Conservation (phyloP, 2,329 filamentous ascomycete species). For the Ramichloridium luteum region DNA sequence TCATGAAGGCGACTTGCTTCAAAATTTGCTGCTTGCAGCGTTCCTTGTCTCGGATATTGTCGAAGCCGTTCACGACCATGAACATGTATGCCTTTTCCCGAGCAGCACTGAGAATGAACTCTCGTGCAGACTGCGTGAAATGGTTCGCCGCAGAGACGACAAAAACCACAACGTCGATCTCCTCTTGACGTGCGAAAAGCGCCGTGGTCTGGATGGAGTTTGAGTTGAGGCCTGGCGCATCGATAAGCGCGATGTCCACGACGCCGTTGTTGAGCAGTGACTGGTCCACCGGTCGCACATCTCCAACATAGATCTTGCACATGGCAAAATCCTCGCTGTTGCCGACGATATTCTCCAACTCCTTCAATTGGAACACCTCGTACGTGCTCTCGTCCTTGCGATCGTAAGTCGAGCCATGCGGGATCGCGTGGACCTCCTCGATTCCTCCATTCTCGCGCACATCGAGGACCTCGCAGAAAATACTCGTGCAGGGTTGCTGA, state of each 20-base stretch:
- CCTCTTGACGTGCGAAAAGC: conserved; percentile 91
- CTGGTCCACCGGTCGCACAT: conserved; percentile 78
- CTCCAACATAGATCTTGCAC: conserved; percentile 94
- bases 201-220: conserved; percentile 96
- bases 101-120: conserved; percentile 92
- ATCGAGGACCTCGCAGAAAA: conserved; percentile 95
- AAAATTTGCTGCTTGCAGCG: conserved; percentile 86
- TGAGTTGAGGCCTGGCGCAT: conserved; percentile 88
- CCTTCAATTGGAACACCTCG: conserved; percentile 64
- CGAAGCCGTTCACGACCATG: conserved; percentile 95
- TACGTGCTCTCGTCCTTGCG: conserved; percentile 90
- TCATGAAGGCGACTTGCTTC: conserved; percentile 77
- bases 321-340: conserved; percentile 83
- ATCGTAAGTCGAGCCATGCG: conserved; percentile 67
- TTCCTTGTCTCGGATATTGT: conserved; percentile 83
- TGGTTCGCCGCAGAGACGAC: conserved; percentile 96
- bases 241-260: conserved; percentile 93
- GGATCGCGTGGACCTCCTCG: conserved; percentile 92
- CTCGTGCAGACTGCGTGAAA: conserved; percentile 93
- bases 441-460: conserved; percentile 78
- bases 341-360: conserved; percentile 78
- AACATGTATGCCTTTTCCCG: conserved; percentile 98
- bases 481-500: conserved; percentile 94
- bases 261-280: conserved; percentile 94
- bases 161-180: conserved; percentile 97